Conservation (phyloP, 768 basidiomycete genomes). For the Lentinula detonsa region DNA sequence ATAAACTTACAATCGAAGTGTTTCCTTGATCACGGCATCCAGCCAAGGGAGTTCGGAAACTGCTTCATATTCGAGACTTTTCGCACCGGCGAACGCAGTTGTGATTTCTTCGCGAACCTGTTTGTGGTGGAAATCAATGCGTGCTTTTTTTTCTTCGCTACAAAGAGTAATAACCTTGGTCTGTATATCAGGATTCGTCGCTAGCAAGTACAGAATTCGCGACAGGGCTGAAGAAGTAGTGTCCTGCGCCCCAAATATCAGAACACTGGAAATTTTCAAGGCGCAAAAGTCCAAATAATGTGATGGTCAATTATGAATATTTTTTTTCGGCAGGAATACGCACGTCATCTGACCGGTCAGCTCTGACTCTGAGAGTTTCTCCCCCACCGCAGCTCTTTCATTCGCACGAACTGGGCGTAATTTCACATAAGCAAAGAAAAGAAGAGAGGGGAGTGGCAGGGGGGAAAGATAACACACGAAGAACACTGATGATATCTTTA, state of each 20-base stretch:
- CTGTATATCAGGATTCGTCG: conserved; percentile 33
- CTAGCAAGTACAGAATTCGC: conserved; percentile 33
- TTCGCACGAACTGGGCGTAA: conserved; percentile 29
- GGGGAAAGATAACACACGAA: conserved; percentile 24
- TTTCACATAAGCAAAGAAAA: background rate
- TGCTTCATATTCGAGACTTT: conserved; percentile 27
- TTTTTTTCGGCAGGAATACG: conserved; percentile 3
- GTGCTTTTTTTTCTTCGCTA: too few species aligned
- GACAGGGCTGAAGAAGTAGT: conserved; percentile 41
- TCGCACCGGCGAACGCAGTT: conserved; percentile 14
- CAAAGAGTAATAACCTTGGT: conserved; percentile 1
- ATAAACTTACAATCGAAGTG: conserved; percentile 31
- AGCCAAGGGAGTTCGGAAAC: conserved; percentile 32
- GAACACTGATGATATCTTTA: conserved; percentile 46
- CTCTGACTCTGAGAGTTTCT: conserved; percentile 36
- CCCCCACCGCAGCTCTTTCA: conserved; percentile 22
- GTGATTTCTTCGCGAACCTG: conserved; percentile 30
- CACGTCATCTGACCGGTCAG: conserved; percentile 47
- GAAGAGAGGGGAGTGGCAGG: background rate
- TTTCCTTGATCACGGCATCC: conserved; percentile 42
- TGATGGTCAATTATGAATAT: background rate
- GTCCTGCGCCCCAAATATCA: conserved; percentile 47
- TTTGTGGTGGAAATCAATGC: background rate
- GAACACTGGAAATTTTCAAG: conserved; percentile 23
- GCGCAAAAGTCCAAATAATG: background rate